These are phyloP conservation scores for Ceraceosorus bombacis DNA, from an alignment of 1,284 basidiomycete species.

Conservation along the genomic window DNA sequence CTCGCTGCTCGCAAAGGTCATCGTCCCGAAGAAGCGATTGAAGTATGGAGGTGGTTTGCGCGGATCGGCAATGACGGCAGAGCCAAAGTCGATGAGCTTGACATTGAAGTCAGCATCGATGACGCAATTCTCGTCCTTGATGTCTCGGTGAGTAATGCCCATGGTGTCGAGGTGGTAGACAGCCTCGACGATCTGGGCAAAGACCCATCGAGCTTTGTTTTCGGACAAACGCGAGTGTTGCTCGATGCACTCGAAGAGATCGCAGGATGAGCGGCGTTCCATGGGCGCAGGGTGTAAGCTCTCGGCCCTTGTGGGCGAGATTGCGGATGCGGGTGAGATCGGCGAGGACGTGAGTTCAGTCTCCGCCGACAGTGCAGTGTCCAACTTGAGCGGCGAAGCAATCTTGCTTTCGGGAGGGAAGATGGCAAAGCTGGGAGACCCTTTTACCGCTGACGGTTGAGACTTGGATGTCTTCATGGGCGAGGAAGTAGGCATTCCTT, in stretches of 20 bases:
- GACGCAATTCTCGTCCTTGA: slow-evolving; percentile 84
- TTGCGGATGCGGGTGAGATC: background rate
- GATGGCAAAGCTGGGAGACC: slow-evolving; percentile 6
- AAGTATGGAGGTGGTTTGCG: slow-evolving; percentile 62
- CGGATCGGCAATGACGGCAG: slow-evolving; percentile 69
- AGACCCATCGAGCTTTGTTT: slow-evolving; percentile 68
- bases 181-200: slow-evolving; percentile 77
- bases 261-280: slow-evolving; percentile 69
- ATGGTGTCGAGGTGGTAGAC: slow-evolving; percentile 67
- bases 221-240: slow-evolving; percentile 74
- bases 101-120: slow-evolving; percentile 61
- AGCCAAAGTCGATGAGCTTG: slow-evolving; percentile 89
- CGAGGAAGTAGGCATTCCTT: slow-evolving; percentile 1
- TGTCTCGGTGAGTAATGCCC: slow-evolving; percentile 80
- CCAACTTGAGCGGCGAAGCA: background rate
- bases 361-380: background rate
- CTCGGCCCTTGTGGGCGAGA: slow-evolving; percentile 3
- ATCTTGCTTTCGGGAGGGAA: slow-evolving; percentile 13
- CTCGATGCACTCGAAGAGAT: slow-evolving; percentile 88
- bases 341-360: background rate
- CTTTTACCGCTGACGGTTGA: background rate
- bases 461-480: slow-evolving; percentile 6
- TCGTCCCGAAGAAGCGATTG: slow-evolving; percentile 47
- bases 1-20: slow-evolving; percentile 56
- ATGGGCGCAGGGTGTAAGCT: slow-evolving; percentile 48